phyloP scores from a whole-genome alignment of 805 yeast species.

The Saccharomycopsis lassenensis region DNA sequence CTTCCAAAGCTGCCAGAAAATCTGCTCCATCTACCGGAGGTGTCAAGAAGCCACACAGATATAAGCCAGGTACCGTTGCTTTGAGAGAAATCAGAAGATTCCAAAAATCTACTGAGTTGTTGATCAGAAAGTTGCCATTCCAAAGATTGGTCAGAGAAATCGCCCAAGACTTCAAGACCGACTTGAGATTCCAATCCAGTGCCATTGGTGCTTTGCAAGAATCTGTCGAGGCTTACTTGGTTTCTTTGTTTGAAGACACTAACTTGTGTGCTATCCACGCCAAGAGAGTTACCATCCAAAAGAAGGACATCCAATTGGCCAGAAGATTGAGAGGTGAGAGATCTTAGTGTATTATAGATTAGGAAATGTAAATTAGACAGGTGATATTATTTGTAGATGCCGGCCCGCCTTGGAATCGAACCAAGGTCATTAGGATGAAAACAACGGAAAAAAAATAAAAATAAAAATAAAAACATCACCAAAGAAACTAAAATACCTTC shows the following conservation, averaged over 20 bases:
- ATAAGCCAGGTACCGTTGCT: slow-evolving; percentile 93
- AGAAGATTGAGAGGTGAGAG: slow-evolving; percentile 90
- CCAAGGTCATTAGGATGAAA: too few species aligned
- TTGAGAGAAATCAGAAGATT: slow-evolving; percentile 87
- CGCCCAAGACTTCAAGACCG: slow-evolving; percentile 80
- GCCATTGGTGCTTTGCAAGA: slow-evolving; percentile 89
- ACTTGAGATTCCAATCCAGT: slow-evolving; percentile 79
- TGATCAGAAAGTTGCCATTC: slow-evolving; percentile 84
- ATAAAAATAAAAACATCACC: too few species aligned
- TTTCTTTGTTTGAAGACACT: slow-evolving; percentile 79
- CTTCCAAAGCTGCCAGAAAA: slow-evolving; percentile 85
- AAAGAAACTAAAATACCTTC: too few species aligned
- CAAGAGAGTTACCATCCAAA: slow-evolving; percentile 87
- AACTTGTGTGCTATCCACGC: slow-evolving; percentile 90
- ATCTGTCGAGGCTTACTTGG: slow-evolving; percentile 83
- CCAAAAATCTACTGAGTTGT: slow-evolving; percentile 80
- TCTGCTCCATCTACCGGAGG: slow-evolving; percentile 80
- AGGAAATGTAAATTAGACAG: too few species aligned
- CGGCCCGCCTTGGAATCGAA: too few species aligned
- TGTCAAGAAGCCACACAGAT: slow-evolving; percentile 88
- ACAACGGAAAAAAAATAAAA: too few species aligned
- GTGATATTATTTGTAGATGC: too few species aligned
- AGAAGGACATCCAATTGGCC: slow-evolving; percentile 84
- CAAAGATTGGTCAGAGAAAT: slow-evolving; percentile 86
- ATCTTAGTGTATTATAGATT: slow-evolving; percentile 37